Evolutionary conservation across 129 eudicot species (phyloP), one percentile per base, ranked within the genome.

Genomic region (Ambrosia artemisiifolia): DNA sequence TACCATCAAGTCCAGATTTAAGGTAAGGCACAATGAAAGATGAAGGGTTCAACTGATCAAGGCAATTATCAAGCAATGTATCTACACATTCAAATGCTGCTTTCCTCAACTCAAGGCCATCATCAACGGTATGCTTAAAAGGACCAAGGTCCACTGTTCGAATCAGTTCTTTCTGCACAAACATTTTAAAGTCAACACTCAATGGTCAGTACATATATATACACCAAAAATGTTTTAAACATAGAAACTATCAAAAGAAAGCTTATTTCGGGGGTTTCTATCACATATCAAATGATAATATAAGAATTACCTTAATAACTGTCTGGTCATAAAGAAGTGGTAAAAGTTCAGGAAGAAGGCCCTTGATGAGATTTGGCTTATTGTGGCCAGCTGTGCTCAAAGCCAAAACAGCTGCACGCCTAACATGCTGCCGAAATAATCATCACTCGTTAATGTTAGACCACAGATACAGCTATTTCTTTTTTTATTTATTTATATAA

Each of bases 1-100:
- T 71, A 95, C 99, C 99, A 51, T 90, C 96, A 81, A 95, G 85
- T 73, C 99, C 99, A 75, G 99, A 95, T 80, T 76, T 81, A 47
- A 95, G 96, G 79, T 84, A 86, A 17, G 99, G 99, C 57, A 95
- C 85, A 33, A 95, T 90, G 73, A 95, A 95, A 48, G 99, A 88
- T 30, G 99, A 95, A 19, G 99, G 99, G 71, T 95, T 86, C 78
- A 95, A 85, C 86, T 88, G 99, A 80, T 95, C 96, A 78, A 95
- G 99, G 71, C 99, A 95, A 40, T 82, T 86, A 62, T 91, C 99
- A 78, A 95, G 83, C 83, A 95, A 81, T 32, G 97, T 95, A 76
- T 95, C 99, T 57, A 95, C 96, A 65, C 99, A 90, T 85, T 95
- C 99, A 88, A 95, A 95, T 48, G 99, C 97, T 24, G 99, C 99